Evolutionary conservation across 192 early-diverging fungal genomes (phyloP), one percentile per base, ranked within the genome.

Genomic region (Umbelopsis isabellina): DNA sequence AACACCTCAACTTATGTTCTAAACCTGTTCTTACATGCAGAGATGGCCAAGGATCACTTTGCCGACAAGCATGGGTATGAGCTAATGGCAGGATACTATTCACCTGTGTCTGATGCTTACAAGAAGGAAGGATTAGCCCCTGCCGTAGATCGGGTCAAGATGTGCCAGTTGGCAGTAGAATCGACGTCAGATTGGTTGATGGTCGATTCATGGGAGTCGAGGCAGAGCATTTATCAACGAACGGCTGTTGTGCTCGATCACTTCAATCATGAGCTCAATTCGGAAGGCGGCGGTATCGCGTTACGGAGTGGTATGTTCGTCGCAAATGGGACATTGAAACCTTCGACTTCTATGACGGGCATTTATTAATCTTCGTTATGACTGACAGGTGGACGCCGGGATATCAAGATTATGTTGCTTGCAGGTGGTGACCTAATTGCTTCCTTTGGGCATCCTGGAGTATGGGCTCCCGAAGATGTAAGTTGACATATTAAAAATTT

Each of bases 391-490:
- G 70, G 72, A 65, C 74, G 78, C 46, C 77, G 82, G 49, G 81
- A 83, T 23, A 91, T 97, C 67, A 87, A 89, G 66, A 92, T 98
- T 49, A 90, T 98, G 88, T 83, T 99, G 25, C 83, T 99, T 52
- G 95, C 98, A 27, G 98, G 98, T 53, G 95, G 96, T 41, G 98
- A 99, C 74, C 80, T 99, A 30, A 98, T 99, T 41, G 91, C 96
- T 74, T 96, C 95, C 7, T 97, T 99, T 84, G 94, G 93, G 11
- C 88, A 88, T 37, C 95, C 93, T 10, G 87, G 91, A 48, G 87
- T 98, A 30, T 98, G 96, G 96, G 82, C 89, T 3, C 87, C 87
- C 11, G 85, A 87, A 27, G 96, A 99, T 87, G 91, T 94, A 88
- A 77, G 91, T 77, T 41, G 37, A 41, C 1, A 6, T 41, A 41